Conservation (phyloP, 768 basidiomycete genomes). For the Myochromella boudieri region DNA sequence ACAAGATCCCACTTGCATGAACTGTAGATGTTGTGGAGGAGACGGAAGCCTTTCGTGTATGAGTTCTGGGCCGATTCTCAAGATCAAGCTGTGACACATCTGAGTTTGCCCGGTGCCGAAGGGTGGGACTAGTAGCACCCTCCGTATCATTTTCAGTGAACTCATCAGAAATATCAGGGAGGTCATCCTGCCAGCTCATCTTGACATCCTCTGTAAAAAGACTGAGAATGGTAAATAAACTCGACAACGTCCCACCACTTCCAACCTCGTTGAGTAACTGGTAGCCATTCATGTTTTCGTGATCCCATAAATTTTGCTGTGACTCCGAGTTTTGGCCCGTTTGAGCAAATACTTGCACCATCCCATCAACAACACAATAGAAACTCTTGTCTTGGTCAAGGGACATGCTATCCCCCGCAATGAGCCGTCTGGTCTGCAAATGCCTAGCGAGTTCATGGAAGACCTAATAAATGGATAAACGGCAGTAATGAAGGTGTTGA, state of each 20-base stretch:
- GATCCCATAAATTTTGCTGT: slow-evolving; percentile 66
- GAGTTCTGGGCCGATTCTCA: slow-evolving; percentile 25
- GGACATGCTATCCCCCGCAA: slow-evolving; percentile 93
- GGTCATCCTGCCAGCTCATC: slow-evolving; percentile 86
- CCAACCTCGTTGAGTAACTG: slow-evolving; percentile 96
- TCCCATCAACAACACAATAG: slow-evolving; percentile 98
- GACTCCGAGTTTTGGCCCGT: slow-evolving; percentile 52
- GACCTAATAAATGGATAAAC: slow-evolving; percentile 46
- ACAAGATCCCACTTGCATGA: slow-evolving; percentile 40
- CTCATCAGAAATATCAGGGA: slow-evolving; percentile 29
- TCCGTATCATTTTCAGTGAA: slow-evolving; percentile 21
- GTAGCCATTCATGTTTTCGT: slow-evolving; percentile 92
- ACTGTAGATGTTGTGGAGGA: slow-evolving; percentile 74
- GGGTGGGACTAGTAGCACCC: slow-evolving; percentile 22
- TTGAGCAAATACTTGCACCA: slow-evolving; percentile 87
- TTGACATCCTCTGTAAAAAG: slow-evolving; percentile 95
- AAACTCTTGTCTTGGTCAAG: slow-evolving; percentile 93
- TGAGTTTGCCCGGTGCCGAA: slow-evolving; percentile 48
- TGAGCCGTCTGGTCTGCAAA: slow-evolving; percentile 90
- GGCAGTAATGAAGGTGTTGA: not conserved
- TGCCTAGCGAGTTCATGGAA: slow-evolving; percentile 98
- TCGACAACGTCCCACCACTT: slow-evolving; percentile 92
- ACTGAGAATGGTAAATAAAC: slow-evolving; percentile 93
- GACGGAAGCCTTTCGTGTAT: slow-evolving; percentile 50
- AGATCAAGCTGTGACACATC: slow-evolving; percentile 67